phyloP scores from a whole-genome alignment of 192 early-diverging fungal genomes.

The Gaertneriomyces sp. region DNA sequence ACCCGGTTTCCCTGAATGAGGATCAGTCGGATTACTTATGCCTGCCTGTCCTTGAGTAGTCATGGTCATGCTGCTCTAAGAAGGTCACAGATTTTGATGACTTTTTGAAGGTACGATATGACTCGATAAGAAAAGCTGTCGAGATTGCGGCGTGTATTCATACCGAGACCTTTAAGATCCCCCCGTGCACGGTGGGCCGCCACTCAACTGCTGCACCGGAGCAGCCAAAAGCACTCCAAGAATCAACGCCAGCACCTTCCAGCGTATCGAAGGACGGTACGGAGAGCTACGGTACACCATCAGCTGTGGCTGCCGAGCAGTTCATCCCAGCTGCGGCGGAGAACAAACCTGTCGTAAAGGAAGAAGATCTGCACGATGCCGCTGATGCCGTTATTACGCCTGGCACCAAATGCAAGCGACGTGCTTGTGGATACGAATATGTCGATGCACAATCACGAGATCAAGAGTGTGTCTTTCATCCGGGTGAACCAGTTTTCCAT shows the following conservation, averaged over 20 bases:
- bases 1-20: not conserved
- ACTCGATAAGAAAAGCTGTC: not conserved
- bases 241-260: conserved; percentile 34
- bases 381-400: conserved; percentile 61
- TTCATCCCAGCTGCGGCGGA: conserved; percentile 19
- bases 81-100: conserved; percentile 88
- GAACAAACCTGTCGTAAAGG: conserved; percentile 47
- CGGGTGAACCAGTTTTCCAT: conserved; percentile 89
- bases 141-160: not conserved
- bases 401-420: conserved; percentile 81
- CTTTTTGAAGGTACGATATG: conserved; percentile 63
- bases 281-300: conserved; percentile 38
- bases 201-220: conserved; percentile 53
- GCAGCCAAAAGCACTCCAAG: conserved; percentile 34
- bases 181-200: conserved; percentile 78
- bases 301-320: conserved; percentile 29
- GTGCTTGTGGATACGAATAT: conserved; percentile 69
- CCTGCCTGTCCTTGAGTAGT: conserved; percentile 45
- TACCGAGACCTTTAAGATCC: conserved; percentile 45
- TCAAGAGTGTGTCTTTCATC: conserved; percentile 78
- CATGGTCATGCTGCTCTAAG: conserved; percentile 90
- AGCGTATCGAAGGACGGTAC: conserved; percentile 27
- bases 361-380: conserved; percentile 74
- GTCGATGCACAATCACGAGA: conserved; percentile 51
- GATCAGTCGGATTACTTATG: not conserved